Conservation (phyloP, 345 rosid genomes). For the Diplotaxis tenuifolia region DNA sequence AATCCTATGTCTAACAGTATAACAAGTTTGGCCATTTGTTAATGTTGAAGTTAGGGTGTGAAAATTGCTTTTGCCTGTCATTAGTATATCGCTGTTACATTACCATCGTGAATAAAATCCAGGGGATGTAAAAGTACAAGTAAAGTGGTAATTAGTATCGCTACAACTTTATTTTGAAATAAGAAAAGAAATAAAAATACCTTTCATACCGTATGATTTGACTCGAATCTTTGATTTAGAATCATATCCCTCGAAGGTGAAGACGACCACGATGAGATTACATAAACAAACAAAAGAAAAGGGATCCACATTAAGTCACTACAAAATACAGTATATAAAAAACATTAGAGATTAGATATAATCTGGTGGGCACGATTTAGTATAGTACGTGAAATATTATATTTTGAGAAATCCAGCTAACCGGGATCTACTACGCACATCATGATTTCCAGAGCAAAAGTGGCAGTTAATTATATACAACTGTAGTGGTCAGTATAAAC, state of each 20-base stretch:
- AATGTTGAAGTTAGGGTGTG: neutral
- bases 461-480: conserved; percentile 4
- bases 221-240: conserved; percentile 32
- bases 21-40: neutral
- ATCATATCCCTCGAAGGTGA: conserved; percentile 23
- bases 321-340: conserved; percentile 3
- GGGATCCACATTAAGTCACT: conserved; percentile 26
- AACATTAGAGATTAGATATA: conserved; percentile 11
- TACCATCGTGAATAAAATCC: neutral
- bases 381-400: conserved; percentile 33
- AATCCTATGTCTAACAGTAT: too few relatives aligned
- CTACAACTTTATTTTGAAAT: conserved; percentile 25
- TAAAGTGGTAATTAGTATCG: neutral
- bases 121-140: neutral
- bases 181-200: neutral
- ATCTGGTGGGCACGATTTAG: conserved; percentile 36
- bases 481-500: conserved; percentile 5
- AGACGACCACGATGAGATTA: conserved; percentile 18
- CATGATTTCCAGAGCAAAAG: conserved; percentile 29
- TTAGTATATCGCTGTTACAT: neutral
- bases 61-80: neutral
- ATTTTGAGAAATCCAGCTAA: conserved; percentile 32
- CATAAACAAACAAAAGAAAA: neutral
- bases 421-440: conserved; percentile 33
- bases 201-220: conserved; percentile 17